Base-by-base conservation (phyloP, 352 stramenopile species). In the Phytophthora litchii region DNA sequence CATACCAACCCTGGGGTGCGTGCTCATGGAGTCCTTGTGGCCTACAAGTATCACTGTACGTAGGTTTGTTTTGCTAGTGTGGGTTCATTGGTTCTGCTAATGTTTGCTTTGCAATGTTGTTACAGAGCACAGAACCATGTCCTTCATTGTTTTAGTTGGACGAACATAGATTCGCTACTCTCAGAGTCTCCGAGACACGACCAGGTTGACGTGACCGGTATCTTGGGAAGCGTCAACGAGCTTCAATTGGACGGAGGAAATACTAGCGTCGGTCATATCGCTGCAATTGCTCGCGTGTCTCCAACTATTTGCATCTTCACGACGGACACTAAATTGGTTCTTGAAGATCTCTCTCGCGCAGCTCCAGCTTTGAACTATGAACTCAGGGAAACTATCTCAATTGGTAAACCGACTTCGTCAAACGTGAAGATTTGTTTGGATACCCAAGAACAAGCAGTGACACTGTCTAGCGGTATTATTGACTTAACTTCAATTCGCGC, bases 1-100 rank as follows among this genome's bases (percentile, higher is more conserved):
- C 46, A 21, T 34, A 17, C 7, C 44, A 61, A 19, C 23, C 55
- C 6, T 76, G 65, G 58, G 67, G 63, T 14, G 44, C 61, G 3
- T 76, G 59, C 21, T 71, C 60, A 8, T 87, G 78, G 78, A 85
- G 70, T 46, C 67, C 72, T 16, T 78, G 64, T 29, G 78, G 78
- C 10, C 38, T 78, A 31, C 61, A 66, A 27, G 51, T 81, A 8
- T 79, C 74, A 14, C 37, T 76, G 78, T 85, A 42, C 25, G 74
- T 60, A 16, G 7, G 38, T 41, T 25, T 42, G 21, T 13, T 47
- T 35, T 47, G n/a, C n/a, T n/a, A n/a, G n/a, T n/a, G n/a, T n/a
- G n/a, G n/a, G n/a, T n/a, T n/a, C n/a, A n/a, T n/a, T n/a, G n/a
- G n/a, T n/a, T n/a, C n/a, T 4, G 23, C 43, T 60, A 43, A 59